phyloP scores from a whole-genome alignment of 192 early-diverging fungal species.

The Coemansia sp. region DNA sequence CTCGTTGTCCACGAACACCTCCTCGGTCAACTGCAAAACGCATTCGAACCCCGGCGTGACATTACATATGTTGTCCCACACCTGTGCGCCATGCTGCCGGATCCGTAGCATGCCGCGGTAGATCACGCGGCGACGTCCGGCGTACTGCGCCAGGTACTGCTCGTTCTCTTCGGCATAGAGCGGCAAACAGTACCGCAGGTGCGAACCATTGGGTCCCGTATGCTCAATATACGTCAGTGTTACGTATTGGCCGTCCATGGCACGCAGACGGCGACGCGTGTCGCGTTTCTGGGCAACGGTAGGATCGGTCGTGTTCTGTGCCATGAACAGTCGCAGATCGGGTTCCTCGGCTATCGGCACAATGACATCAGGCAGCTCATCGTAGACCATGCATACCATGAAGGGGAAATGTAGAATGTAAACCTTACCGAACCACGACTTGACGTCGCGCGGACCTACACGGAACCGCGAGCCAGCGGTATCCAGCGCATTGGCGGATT shows the following conservation, averaged over 20 bases:
- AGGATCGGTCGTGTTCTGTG: conserved; percentile 54
- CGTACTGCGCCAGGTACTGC: conserved; percentile 45
- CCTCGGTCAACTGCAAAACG: conserved; percentile 55
- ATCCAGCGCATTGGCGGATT: background rate
- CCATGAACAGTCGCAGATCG: conserved; percentile 56
- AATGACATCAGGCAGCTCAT: conserved; percentile 57
- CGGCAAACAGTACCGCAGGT: conserved; percentile 44
- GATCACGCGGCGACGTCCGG: conserved; percentile 39
- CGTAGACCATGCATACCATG: conserved; percentile 65
- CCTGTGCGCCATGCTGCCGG: conserved; percentile 54
- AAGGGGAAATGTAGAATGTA: conserved; percentile 69
- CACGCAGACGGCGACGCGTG: conserved; percentile 57
- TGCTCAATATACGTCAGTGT: conserved; percentile 53
- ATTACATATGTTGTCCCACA: conserved; percentile 45
- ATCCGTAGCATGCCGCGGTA: conserved; percentile 48
- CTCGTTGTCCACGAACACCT: conserved; percentile 46
- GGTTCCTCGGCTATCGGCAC: conserved; percentile 55
- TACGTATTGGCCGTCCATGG: conserved; percentile 62
- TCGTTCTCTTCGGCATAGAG: conserved; percentile 35
- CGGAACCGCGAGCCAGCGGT: conserved; percentile 2
- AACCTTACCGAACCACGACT: conserved; percentile 62
- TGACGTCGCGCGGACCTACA: conserved; percentile 42
- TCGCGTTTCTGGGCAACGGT: conserved; percentile 53
- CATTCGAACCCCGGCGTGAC: conserved; percentile 62
- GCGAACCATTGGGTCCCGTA: conserved; percentile 24